Evolutionary conservation across 225 moss, liverwort and hornwort species (phyloP).

Genomic region (Marchantia polymorpha): DNA sequence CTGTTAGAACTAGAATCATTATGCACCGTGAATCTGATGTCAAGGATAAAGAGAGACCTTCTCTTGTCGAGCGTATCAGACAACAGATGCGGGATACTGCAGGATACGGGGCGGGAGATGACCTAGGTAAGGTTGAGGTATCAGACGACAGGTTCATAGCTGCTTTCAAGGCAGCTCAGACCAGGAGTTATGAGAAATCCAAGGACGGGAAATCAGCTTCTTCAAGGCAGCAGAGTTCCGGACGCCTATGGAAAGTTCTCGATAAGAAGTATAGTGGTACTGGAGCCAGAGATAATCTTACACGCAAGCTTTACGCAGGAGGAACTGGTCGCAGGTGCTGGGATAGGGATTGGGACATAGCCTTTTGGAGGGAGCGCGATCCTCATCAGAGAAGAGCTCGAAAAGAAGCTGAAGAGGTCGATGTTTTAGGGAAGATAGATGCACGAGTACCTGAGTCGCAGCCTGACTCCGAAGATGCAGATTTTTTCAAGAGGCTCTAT

Average conservation of each 20-base stretch:
- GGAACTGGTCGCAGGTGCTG: constrained; percentile 72
- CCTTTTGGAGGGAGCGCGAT: constrained; percentile 92
- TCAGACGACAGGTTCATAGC: constrained; percentile 83
- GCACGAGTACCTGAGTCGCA: constrained; percentile 20
- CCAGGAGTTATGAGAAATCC: constrained; percentile 56
- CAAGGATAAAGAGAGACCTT: constrained; percentile 39
- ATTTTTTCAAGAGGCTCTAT: constrained; percentile 78
- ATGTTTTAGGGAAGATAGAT: constrained; percentile 33
- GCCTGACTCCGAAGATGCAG: constrained; percentile 41
- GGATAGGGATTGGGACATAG: constrained; percentile 99
- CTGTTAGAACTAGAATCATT: constrained; percentile 71
- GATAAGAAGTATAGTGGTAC: constrained; percentile 62
- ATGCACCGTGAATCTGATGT: constrained; percentile 42
- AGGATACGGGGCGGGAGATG: constrained; percentile 62
- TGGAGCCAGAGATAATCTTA: constrained; percentile 75
- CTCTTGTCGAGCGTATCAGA: constrained; percentile 73
- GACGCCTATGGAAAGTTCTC: constrained; percentile 70
- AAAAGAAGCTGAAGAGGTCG: constrained; percentile 57
- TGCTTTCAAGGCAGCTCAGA: constrained; percentile 87
- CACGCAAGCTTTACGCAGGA: constrained; percentile 84
- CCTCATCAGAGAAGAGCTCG: constrained; percentile 56
- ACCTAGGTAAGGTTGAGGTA: constrained; percentile 65
- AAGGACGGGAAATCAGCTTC: constrained; percentile 45
- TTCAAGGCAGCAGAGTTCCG: constrained; percentile 49
- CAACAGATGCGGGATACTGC: constrained; percentile 73